These are phyloP conservation scores for Neurospora sp. DNA, from an alignment of 495 filamentous ascomycete species.

Conservation along the genomic window DNA sequence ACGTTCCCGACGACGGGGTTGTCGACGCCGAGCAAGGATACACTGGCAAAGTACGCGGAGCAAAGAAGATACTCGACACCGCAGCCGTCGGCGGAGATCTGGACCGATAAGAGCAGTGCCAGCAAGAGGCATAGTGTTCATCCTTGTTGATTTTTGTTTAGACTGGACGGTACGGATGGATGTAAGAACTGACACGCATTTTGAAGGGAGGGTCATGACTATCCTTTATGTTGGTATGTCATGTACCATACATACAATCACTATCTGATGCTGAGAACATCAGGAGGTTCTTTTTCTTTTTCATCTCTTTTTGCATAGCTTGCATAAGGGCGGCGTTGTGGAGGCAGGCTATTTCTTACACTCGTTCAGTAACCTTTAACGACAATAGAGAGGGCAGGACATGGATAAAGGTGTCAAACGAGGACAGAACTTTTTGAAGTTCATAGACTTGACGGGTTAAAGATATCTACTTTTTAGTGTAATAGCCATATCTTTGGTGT, in stretches of 20 bases:
- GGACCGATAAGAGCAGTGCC: background rate
- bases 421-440: background rate
- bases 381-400: background rate
- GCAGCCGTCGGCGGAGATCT: background rate
- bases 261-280: background rate
- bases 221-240: background rate
- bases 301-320: background rate
- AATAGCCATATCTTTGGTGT: background rate
- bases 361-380: background rate
- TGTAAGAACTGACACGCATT: background rate
- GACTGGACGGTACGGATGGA: background rate
- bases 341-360: background rate
- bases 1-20: background rate
- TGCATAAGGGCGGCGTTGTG: background rate
- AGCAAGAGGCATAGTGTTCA: background rate
- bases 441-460: background rate
- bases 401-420: background rate
- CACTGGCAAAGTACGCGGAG: slow-evolving; percentile 5
- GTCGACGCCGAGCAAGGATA: slow-evolving; percentile 5
- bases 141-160: background rate
- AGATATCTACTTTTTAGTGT: background rate
- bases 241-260: background rate
- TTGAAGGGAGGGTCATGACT: background rate
- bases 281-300: background rate
- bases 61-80: slow-evolving; percentile 5